These are phyloP conservation scores for Saccharomycopsis amapae DNA, from an alignment of 805 yeast genomes.

Conservation along the genomic window DNA sequence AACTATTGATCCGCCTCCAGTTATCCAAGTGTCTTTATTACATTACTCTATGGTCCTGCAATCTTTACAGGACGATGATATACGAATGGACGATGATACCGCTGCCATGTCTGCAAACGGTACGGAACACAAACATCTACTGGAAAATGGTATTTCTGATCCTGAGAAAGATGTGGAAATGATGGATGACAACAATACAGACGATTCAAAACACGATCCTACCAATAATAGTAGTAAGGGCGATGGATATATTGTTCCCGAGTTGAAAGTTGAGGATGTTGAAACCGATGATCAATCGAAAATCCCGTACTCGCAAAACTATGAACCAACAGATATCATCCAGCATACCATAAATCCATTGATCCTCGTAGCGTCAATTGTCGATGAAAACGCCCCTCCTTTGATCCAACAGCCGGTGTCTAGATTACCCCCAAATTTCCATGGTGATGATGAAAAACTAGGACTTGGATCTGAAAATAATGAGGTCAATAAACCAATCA, in stretches of 20 bases:
- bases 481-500: too few relatives aligned
- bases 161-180: constrained; percentile 3
- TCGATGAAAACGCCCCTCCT: constrained; percentile 9
- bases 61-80: too few relatives aligned
- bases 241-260: too few relatives aligned
- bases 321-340: constrained; percentile 12
- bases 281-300: too few relatives aligned
- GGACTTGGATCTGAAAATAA: too few relatives aligned
- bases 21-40: constrained; percentile 20
- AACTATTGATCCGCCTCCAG: constrained; percentile 23
- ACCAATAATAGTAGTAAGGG: too few relatives aligned
- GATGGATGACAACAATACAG: not conserved
- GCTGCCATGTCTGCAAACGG: not conserved
- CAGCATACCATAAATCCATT: constrained; percentile 20
- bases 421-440: not conserved
- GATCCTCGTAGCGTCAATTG: constrained; percentile 17
- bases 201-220: not conserved
- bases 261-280: too few relatives aligned
- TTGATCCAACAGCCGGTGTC: not conserved
- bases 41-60: too few relatives aligned
- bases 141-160: not conserved
- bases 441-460: too few relatives aligned
- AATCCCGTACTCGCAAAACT: not conserved
- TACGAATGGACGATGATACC: not conserved
- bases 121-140: too few relatives aligned